phyloP scores from a whole-genome alignment of 257 asterid genomes.

The Anisodus acutangulus region DNA sequence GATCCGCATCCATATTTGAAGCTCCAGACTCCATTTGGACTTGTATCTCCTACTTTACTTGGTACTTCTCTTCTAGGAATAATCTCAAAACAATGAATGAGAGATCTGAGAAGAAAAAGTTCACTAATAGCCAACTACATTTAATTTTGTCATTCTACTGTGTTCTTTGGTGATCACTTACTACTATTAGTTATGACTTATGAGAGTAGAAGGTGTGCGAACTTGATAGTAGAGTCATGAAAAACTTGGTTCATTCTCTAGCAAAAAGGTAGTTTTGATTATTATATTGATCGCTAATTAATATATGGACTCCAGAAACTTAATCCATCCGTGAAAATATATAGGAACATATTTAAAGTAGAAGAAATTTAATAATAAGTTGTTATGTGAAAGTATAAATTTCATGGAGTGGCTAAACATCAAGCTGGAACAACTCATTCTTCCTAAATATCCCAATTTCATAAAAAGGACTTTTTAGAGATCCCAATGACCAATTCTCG shows the following conservation, averaged over 20 bases:
- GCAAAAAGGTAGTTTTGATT: background rate
- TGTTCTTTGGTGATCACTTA: background rate
- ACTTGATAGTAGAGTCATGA: background rate
- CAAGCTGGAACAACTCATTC: too few species aligned
- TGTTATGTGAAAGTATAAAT: background rate
- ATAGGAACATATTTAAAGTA: background rate
- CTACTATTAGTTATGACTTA: background rate
- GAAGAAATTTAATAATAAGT: conserved; percentile 1
- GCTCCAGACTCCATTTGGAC: background rate
- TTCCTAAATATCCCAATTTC: too few species aligned
- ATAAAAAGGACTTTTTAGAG: too few species aligned
- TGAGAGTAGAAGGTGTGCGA: background rate
- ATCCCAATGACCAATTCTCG: too few species aligned
- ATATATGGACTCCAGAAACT: background rate
- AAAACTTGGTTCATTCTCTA: background rate
- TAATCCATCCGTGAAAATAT: background rate
- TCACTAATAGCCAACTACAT: background rate
- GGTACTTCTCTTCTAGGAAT: background rate
- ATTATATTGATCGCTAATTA: background rate
- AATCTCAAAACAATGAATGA: background rate
- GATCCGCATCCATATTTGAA: background rate
- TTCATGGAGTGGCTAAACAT: background rate
- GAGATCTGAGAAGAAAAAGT: background rate
- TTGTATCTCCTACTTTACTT: background rate
- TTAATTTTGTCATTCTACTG: background rate